A percentile compares a stretch with the other conserved stretches of the same genome.
Evolutionary conservation across 208 protist species (phyloP).

Genomic region (Wallacemonas sp.): DNA sequence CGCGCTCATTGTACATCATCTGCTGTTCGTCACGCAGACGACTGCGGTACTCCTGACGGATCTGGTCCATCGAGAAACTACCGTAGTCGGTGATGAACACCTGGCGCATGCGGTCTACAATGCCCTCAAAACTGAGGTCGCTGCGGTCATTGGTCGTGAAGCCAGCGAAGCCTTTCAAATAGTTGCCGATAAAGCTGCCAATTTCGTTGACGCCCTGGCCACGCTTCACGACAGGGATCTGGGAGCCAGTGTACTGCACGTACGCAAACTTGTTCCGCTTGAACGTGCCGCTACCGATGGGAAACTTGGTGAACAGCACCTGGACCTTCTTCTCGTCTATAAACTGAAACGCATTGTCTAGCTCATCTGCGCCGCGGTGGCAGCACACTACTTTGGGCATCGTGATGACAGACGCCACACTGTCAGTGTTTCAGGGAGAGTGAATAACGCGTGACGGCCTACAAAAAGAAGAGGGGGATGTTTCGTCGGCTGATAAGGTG

Average conservation of each 20-base stretch:
- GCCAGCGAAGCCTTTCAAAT: conserved; percentile 52
- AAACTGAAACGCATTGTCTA: conserved; percentile 60
- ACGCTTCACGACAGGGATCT: conserved; percentile 75
- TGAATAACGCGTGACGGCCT: background rate
- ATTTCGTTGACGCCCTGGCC: conserved; percentile 69
- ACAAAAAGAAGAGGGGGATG: conserved; percentile 1
- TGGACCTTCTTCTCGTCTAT: conserved; percentile 78
- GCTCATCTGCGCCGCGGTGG: conserved; percentile 49
- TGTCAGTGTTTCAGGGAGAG: background rate
- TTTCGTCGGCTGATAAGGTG: background rate
- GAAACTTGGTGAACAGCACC: conserved; percentile 77
- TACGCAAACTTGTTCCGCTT: conserved; percentile 87
- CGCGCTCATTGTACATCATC: conserved; percentile 53
- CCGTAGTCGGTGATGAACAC: conserved; percentile 80
- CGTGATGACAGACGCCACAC: background rate
- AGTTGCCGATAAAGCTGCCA: conserved; percentile 41
- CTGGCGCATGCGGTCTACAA: conserved; percentile 64
- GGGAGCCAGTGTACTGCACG: conserved; percentile 70
- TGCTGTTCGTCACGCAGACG: conserved; percentile 54
- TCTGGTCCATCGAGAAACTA: conserved; percentile 71
- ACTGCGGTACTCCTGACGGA: conserved; percentile 65
- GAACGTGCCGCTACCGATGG: conserved; percentile 81
- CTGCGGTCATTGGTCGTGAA: conserved; percentile 67
- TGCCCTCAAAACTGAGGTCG: conserved; percentile 50
- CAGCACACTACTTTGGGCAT: conserved; percentile 62